phyloP scores from a whole-genome alignment of 495 filamentous ascomycete species.

The Venustampulla echinocandica region DNA sequence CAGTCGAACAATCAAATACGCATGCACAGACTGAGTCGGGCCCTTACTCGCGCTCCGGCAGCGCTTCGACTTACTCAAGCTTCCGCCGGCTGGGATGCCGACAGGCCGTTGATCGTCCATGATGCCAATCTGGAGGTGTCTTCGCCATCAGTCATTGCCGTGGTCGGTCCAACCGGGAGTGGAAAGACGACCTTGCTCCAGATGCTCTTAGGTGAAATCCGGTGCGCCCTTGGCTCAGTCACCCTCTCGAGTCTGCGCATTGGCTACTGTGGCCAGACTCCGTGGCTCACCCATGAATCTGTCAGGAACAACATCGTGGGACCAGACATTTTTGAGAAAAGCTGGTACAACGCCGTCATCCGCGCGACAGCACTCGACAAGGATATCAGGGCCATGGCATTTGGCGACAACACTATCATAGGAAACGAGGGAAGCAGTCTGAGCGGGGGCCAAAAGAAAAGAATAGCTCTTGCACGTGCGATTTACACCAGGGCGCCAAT shows the following conservation, averaged over 20 bases:
- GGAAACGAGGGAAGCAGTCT: conserved; percentile 49
- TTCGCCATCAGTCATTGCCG: too few species aligned
- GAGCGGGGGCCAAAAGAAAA: conserved; percentile 47
- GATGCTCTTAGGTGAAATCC: conserved; percentile 33
- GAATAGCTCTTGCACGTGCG: conserved; percentile 32
- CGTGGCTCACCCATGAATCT: conserved; percentile 31
- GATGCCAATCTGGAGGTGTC: too few species aligned
- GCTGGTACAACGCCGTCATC: conserved; percentile 10
- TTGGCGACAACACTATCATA: conserved; percentile 42
- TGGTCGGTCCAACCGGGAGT: conserved; percentile 46
- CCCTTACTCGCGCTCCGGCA: too few species aligned
- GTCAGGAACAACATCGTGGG: conserved; percentile 30
- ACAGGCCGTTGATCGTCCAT: too few species aligned
- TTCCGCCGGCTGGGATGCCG: too few species aligned
- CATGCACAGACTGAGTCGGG: too few species aligned
- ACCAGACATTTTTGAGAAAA: conserved; percentile 1
- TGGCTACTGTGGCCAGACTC: conserved; percentile 26
- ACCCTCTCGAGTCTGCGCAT: conserved; percentile 2
- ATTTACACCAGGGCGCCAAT: conserved; percentile 19
- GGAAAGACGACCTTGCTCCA: conserved; percentile 47
- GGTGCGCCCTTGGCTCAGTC: conserved; percentile 33
- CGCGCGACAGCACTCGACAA: conserved; percentile 25
- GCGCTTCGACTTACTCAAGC: too few species aligned
- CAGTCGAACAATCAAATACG: too few species aligned
- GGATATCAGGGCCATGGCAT: conserved; percentile 34